Conservation (phyloP, 2,329 filamentous ascomycete species). For the Chaetomium sp. region DNA sequence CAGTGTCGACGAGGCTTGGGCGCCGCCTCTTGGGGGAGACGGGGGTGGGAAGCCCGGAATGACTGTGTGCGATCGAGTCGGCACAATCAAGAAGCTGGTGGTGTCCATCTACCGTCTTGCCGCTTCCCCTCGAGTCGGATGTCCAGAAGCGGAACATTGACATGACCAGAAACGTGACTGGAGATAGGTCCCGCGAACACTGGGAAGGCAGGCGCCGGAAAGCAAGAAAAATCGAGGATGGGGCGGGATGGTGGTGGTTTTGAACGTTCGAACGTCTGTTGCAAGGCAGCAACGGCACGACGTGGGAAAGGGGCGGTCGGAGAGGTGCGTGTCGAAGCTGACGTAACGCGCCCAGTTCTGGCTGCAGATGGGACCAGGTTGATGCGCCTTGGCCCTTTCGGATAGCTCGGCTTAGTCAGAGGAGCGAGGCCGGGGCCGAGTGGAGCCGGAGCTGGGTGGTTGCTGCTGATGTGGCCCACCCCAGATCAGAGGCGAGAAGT, state of each 20-base stretch:
- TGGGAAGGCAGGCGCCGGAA: constrained; percentile 14
- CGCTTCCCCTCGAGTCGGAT: constrained; percentile 60
- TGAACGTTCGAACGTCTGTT: constrained; percentile 15
- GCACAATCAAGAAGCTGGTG: constrained; percentile 42
- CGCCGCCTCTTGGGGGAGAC: constrained; percentile 45
- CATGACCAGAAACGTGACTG: constrained; percentile 26
- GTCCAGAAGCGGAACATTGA: constrained; percentile 64
- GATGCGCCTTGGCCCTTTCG: constrained; percentile 4
- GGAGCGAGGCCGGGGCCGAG: constrained; percentile 12
- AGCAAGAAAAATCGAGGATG: constrained; percentile 8
- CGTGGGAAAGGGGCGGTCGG: constrained; percentile 19
- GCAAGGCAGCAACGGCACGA: constrained; percentile 29
- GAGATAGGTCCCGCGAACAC: constrained; percentile 19
- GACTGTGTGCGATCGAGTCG: constrained; percentile 36
- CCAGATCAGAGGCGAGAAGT: constrained; percentile 25
- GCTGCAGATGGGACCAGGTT: constrained; percentile 30
- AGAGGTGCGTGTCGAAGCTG: constrained; percentile 34
- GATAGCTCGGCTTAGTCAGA: constrained; percentile 33
- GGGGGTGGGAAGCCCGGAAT: constrained; percentile 29
- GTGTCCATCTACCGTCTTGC: constrained; percentile 48
- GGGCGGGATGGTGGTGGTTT: constrained; percentile 8
- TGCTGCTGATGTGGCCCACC: constrained; percentile 39
- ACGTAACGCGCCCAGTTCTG: constrained; percentile 37
- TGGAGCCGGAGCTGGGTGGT: constrained; percentile 10
- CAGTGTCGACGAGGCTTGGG: constrained; percentile 39